Conservation (phyloP, 176 grass and related monocot species). For the Poa annua region DNA sequence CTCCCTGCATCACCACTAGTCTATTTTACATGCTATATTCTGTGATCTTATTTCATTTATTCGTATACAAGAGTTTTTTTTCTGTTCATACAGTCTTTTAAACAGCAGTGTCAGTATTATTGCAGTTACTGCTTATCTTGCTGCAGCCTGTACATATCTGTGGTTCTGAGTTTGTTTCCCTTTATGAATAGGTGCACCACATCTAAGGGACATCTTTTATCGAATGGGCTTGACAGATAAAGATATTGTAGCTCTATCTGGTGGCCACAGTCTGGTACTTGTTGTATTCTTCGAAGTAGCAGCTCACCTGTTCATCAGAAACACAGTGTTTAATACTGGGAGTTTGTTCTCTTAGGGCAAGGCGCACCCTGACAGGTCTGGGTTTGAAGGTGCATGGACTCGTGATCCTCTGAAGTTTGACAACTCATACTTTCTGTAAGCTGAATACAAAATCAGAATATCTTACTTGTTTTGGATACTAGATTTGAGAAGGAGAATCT, state of each 20-base stretch:
- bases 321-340: not conserved
- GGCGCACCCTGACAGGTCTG: constrained; percentile 87
- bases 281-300: constrained; percentile 13
- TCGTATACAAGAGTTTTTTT: not conserved
- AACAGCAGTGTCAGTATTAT: not conserved
- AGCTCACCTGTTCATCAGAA: constrained; percentile 8
- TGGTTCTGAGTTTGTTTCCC: constrained; percentile 29
- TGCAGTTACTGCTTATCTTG: not conserved
- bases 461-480: not conserved
- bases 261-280: constrained; percentile 82
- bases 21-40: not conserved
- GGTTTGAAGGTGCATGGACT: constrained; percentile 90
- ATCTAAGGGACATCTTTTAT: constrained; percentile 89
- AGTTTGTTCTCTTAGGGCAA: constrained; percentile 64
- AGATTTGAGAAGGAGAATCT: constrained; percentile 12
- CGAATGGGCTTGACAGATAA: constrained; percentile 94
- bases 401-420: constrained; percentile 90
- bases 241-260: constrained; percentile 93
- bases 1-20: not conserved
- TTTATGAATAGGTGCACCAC: constrained; percentile 56
- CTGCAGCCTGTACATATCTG: not conserved
- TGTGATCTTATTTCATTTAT: constrained; percentile 14
- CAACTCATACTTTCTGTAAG: constrained; percentile 95
- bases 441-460: constrained; percentile 32
- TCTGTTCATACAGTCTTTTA: not conserved